Conservation (phyloP, 441 rosid species). For the Euphorbia celastroides region DNA sequence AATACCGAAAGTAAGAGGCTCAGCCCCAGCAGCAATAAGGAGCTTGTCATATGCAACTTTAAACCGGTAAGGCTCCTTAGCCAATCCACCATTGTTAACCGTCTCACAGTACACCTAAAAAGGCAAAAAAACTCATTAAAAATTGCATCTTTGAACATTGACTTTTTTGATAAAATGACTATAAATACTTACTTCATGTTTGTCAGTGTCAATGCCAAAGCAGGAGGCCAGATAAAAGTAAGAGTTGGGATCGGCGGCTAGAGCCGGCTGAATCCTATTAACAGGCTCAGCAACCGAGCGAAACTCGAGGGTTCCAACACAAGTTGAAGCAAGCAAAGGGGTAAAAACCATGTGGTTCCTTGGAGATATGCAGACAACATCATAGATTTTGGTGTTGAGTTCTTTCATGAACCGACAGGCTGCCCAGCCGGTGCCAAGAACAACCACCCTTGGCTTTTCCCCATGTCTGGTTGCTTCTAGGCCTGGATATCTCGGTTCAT, state of each 20-base stretch:
- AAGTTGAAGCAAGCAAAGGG: slow-evolving; percentile 76
- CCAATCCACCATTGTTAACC: slow-evolving; percentile 36
- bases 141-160: too few relatives aligned
- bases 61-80: slow-evolving; percentile 62
- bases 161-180: neutral
- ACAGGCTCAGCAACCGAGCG: slow-evolving; percentile 92
- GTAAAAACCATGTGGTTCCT: slow-evolving; percentile 86
- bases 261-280: slow-evolving; percentile 67
- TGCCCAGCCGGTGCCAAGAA: slow-evolving; percentile 78
- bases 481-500: slow-evolving; percentile 29
- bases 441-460: slow-evolving; percentile 68
- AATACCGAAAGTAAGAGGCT: slow-evolving; percentile 85
- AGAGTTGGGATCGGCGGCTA: slow-evolving; percentile 65
- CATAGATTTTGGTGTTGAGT: slow-evolving; percentile 45
- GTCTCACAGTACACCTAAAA: slow-evolving; percentile 78
- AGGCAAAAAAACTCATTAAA: too few relatives aligned
- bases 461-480: slow-evolving; percentile 58
- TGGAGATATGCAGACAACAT: slow-evolving; percentile 67
- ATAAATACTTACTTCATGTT: slow-evolving; percentile 55
- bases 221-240: slow-evolving; percentile 85
- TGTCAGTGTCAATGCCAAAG: slow-evolving; percentile 49
- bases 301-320: slow-evolving; percentile 83
- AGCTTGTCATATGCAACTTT: slow-evolving; percentile 91
- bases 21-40: slow-evolving; percentile 89
- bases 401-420: slow-evolving; percentile 72